Evolutionary conservation across 345 rosid genomes (phyloP).

Genomic region (Eucalyptus polyanthemos): DNA sequence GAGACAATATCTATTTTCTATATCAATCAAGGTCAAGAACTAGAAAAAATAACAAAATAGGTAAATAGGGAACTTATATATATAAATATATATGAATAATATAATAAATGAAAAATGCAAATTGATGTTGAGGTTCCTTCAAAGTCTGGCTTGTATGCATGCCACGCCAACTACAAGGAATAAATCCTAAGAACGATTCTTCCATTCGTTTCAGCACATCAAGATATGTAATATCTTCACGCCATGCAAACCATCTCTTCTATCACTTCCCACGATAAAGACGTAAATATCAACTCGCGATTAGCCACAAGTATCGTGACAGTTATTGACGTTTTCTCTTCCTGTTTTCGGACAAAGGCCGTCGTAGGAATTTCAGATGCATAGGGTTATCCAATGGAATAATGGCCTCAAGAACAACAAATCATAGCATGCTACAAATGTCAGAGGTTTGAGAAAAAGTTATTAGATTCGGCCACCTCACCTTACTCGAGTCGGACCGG

Average conservation of each 20-base stretch:
- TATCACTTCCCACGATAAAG: neutral
- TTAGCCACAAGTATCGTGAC: neutral
- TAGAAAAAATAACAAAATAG: too few relatives aligned
- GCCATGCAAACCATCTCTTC: neutral
- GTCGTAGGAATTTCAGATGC: neutral
- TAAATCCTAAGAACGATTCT: neutral
- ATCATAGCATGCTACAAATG: neutral
- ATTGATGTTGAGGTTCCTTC: neutral
- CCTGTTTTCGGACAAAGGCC: neutral
- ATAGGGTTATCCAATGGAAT: neutral
- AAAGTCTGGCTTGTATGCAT: neutral
- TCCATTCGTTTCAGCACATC: neutral
- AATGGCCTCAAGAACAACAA: neutral
- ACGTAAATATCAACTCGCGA: neutral
- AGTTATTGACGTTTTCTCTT: neutral
- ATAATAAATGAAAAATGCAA: neutral
- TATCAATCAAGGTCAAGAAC: too few relatives aligned
- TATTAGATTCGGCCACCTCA: too few relatives aligned
- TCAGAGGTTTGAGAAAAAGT: neutral
- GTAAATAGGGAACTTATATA: too few relatives aligned
- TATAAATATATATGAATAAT: neutral
- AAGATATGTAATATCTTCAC: neutral
- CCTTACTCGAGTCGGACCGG: neutral
- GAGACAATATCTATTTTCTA: too few relatives aligned
- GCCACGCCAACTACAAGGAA: neutral